These are phyloP conservation scores for Chlorella sp. DNA, from an alignment of 139 green algal species.

Conservation along the genomic window DNA sequence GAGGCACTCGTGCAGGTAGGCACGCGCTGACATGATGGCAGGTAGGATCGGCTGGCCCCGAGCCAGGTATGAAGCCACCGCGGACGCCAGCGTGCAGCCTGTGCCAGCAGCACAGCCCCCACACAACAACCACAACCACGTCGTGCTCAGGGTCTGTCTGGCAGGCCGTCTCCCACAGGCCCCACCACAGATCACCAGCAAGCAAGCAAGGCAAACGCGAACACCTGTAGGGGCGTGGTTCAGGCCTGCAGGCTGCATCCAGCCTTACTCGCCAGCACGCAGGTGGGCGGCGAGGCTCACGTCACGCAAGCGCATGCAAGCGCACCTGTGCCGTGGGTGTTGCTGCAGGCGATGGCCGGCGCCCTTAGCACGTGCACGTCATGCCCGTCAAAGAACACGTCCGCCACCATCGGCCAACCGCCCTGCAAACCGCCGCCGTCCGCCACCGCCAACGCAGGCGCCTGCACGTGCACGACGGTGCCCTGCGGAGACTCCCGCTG, in stretches of 20 bases:
- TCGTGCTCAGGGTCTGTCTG: too few relatives aligned
- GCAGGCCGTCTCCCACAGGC: too few relatives aligned
- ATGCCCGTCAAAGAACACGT: constrained; percentile 83
- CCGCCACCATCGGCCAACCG: constrained; percentile 36
- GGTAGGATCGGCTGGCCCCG: constrained; percentile 44
- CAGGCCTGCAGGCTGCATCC: too few relatives aligned
- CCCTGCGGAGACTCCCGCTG: neutral
- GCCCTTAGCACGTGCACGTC: constrained; percentile 41
- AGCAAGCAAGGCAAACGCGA: too few relatives aligned
- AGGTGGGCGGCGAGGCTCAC: too few relatives aligned
- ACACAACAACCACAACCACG: too few relatives aligned
- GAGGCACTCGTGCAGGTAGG: constrained; percentile 65
- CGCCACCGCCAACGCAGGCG: neutral
- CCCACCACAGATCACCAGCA: too few relatives aligned
- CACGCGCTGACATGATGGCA: constrained; percentile 58
- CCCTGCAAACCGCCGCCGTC: too few relatives aligned
- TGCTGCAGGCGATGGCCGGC: constrained; percentile 52
- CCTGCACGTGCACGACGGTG: constrained; percentile 3
- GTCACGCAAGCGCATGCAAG: too few relatives aligned
- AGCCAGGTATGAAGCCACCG: constrained; percentile 84
- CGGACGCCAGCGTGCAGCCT: constrained; percentile 86
- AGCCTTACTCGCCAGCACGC: too few relatives aligned
- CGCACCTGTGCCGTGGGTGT: constrained; percentile 84
- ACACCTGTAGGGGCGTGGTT: too few relatives aligned
- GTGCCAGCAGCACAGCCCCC: neutral